These are phyloP conservation scores for Ophiostoma tasmaniense DNA, from an alignment of 2,329 filamentous ascomycete genomes.

Conservation along the genomic window DNA sequence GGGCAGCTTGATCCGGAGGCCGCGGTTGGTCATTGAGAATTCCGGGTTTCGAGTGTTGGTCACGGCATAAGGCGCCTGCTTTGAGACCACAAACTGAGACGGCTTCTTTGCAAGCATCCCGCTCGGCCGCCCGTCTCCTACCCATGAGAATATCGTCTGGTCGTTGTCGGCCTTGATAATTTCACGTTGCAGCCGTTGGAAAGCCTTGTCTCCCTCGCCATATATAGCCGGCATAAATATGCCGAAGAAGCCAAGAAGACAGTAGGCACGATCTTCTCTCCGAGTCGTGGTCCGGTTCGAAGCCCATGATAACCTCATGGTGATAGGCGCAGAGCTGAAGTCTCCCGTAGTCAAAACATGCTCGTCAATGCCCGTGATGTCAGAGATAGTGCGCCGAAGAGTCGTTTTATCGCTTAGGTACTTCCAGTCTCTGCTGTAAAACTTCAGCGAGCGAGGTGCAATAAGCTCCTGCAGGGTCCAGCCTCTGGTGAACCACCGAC, in stretches of 20 bases:
- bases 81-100: background rate
- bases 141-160: conserved; percentile 22
- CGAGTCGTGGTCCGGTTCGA: conserved; percentile 14
- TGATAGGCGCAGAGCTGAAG: conserved; percentile 16
- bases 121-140: background rate
- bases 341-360: conserved; percentile 5
- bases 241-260: conserved; percentile 20
- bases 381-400: conserved; percentile 17
- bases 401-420: conserved; percentile 23
- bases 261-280: conserved; percentile 21
- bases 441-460: conserved; percentile 29
- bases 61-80: background rate
- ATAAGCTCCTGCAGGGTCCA: conserved; percentile 62
- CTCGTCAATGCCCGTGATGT: conserved; percentile 22
- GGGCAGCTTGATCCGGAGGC: background rate
- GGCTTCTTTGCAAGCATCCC: conserved; percentile 4
- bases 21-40: conserved; percentile 1
- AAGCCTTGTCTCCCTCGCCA: conserved; percentile 19
- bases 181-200: conserved; percentile 18
- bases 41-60: background rate
- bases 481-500: conserved; percentile 33
- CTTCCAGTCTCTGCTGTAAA: conserved; percentile 27
- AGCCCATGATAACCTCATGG: conserved; percentile 20
- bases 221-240: conserved; percentile 20
- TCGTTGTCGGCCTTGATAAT: conserved; percentile 17